Evolutionary conservation across 371 early-diverging fungal genomes (phyloP).

Genomic region (Nematocida minor): DNA sequence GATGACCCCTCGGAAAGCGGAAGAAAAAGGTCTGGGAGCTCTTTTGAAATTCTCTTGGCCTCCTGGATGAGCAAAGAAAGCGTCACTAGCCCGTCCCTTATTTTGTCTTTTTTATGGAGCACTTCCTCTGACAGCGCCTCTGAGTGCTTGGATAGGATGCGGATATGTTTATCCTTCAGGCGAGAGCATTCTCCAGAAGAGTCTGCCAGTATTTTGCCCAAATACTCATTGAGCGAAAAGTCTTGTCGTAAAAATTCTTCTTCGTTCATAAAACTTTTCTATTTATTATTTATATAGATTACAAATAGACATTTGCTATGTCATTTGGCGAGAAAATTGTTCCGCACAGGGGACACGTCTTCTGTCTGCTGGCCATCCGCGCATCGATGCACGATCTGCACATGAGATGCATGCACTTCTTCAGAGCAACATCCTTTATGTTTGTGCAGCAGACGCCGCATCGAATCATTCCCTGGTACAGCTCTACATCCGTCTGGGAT

Average conservation of each 20-base stretch:
- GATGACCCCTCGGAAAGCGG: background rate
- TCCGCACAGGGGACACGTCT: conserved; percentile 92
- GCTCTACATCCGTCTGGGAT: conserved; percentile 30
- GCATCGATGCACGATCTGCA: conserved; percentile 78
- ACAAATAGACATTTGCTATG: conserved; percentile 73
- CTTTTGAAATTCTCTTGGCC: conserved; percentile 10
- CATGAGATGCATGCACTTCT: conserved; percentile 65
- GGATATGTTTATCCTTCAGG: conserved; percentile 16
- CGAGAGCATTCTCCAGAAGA: conserved; percentile 28
- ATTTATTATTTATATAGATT: conserved; percentile 12
- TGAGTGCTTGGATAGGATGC: conserved; percentile 5
- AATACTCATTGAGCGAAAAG: conserved; percentile 32
- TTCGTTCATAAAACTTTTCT: conserved; percentile 27
- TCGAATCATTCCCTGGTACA: conserved; percentile 54
- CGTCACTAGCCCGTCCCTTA: background rate
- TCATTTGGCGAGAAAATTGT: conserved; percentile 81
- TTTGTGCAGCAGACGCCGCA: conserved; percentile 62
- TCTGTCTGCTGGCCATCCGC: conserved; percentile 77
- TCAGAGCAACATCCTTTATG: conserved; percentile 59
- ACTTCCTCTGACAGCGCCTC: conserved; percentile 27
- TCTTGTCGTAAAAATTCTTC: conserved; percentile 12
- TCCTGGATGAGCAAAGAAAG: background rate
- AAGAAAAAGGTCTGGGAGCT: conserved; percentile 45
- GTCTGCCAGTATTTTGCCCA: conserved; percentile 6
- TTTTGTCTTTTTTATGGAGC: conserved; percentile 2